Conservation (phyloP, 2,329 filamentous ascomycete genomes). For the Didymella glomerata region DNA sequence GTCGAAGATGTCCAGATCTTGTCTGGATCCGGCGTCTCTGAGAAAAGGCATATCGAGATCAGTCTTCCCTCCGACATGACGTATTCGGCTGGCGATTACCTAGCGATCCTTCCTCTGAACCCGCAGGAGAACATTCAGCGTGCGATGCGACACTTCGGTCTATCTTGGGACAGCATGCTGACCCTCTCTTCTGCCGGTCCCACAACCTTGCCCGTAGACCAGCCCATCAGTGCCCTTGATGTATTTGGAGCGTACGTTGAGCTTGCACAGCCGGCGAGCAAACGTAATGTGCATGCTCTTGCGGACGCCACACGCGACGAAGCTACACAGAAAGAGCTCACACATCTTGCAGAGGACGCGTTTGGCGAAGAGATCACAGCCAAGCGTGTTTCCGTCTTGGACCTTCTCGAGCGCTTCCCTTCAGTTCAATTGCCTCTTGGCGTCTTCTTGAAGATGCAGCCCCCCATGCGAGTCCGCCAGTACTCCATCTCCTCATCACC, state of each 20-base stretch:
- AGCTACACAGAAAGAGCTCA: constrained; percentile 59
- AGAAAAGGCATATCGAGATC: constrained; percentile 55
- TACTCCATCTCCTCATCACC: constrained; percentile 83
- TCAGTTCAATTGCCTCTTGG: constrained; percentile 68
- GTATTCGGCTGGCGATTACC: constrained; percentile 79
- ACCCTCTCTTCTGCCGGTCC: constrained; percentile 68
- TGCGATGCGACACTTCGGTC: constrained; percentile 69
- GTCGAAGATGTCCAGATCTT: constrained; percentile 47
- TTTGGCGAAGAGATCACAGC: constrained; percentile 51
- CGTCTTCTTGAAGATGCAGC: constrained; percentile 74
- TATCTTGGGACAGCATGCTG: constrained; percentile 74
- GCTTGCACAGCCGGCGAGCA: constrained; percentile 75
- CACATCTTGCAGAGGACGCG: constrained; percentile 55
- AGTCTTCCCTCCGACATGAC: constrained; percentile 58
- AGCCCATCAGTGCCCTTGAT: constrained; percentile 67
- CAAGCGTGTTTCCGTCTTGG: constrained; percentile 71
- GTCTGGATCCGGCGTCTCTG: constrained; percentile 34
- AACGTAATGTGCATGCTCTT: constrained; percentile 64
- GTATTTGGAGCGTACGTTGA: constrained; percentile 77
- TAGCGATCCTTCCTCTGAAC: constrained; percentile 77
- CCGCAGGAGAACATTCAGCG: constrained; percentile 67
- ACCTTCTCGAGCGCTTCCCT: constrained; percentile 71
- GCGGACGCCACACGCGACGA: constrained; percentile 61
- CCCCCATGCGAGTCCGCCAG: constrained; percentile 79
- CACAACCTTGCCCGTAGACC: constrained; percentile 71